Evolutionary conservation across 1,284 basidiomycete species (phyloP), one percentile per base, ranked within the genome.

Genomic region (Rhodotorula sp.): DNA sequence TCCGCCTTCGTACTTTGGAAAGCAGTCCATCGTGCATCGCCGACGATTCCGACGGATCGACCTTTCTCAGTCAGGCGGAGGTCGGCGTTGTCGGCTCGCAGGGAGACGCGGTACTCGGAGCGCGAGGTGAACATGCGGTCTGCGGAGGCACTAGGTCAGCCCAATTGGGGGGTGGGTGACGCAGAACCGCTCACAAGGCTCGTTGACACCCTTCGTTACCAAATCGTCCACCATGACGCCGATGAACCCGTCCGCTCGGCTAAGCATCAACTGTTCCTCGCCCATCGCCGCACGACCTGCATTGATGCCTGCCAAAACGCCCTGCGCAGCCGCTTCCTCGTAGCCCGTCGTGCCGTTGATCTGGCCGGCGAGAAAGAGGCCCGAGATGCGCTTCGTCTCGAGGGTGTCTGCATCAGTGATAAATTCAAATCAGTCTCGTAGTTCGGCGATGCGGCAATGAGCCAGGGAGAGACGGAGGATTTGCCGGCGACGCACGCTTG

Each of bases 121-220:
- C 92, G 85, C 29, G 90, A 90, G 0, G 92, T 94, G 79, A 94
- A 94, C 91, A 94, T 94, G 48, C 92, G 89, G 76, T 94, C 90
- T 92, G 73, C 10, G 32, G 36, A 55, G 57, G 11, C 3, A 47
- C 22, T 22, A 44, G 19, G 4, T 2, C 17, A 27, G 24, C 6
- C 22, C 1, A 24, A 24, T 10, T n/a, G 2, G 9, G 6, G 32
- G 32, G 15, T 24, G 20, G 2, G 53, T 11, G 34, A n/a, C 1
- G 30, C 32, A 34, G 53, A 11, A 34, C 9, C 30, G 32, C 78
- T 39, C 46, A 79, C 79, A 94, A 61, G 91, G 92, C 79, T 94
- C 92, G 78, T 93, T 89, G 2, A 90, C 89, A 2, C 92, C 92
- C 78, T 92, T 91, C 54, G 89, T 86, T 29, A 90, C 89, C 44